These are phyloP conservation scores for Clarireedia monteithiana DNA, from an alignment of 2,329 filamentous ascomycete species.

Conservation along the genomic window DNA sequence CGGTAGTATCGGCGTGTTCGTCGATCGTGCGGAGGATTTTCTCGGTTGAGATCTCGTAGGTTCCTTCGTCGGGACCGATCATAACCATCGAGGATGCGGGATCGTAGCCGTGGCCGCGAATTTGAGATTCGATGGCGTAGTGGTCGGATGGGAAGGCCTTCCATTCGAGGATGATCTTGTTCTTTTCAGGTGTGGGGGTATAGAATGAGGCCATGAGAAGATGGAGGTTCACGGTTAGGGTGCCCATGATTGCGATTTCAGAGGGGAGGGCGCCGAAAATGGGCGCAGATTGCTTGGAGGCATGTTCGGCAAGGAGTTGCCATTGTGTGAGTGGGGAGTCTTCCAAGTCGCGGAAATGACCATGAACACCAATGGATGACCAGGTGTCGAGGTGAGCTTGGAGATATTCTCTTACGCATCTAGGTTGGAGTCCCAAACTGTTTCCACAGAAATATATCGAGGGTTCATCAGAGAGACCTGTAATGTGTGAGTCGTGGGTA, in stretches of 20 bases:
- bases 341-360: slow-evolving; percentile 66
- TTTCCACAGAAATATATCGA: slow-evolving; percentile 84
- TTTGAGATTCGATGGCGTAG: slow-evolving; percentile 28
- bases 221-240: slow-evolving; percentile 65
- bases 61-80: slow-evolving; percentile 53
- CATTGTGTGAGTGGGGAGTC: slow-evolving; percentile 64
- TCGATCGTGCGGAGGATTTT: slow-evolving; percentile 68
- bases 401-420: slow-evolving; percentile 55
- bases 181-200: slow-evolving; percentile 47
- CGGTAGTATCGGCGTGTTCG: slow-evolving; percentile 62
- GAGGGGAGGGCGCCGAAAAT: slow-evolving; percentile 65
- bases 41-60: slow-evolving; percentile 59
- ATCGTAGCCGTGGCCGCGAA: slow-evolving; percentile 29
- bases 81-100: slow-evolving; percentile 64
- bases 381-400: slow-evolving; percentile 72
- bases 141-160: slow-evolving; percentile 87
- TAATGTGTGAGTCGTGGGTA: background rate
- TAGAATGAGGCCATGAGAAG: slow-evolving; percentile 65
- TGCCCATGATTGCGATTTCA: slow-evolving; percentile 86
- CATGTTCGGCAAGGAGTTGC: slow-evolving; percentile 71
- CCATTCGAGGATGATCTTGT: slow-evolving; percentile 65
- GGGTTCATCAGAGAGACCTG: slow-evolving; percentile 27
- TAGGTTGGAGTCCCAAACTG: slow-evolving; percentile 78
- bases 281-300: slow-evolving; percentile 60
- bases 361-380: slow-evolving; percentile 76